These are phyloP conservation scores for Rutstroemia sp. DNA, from an alignment of 2,329 filamentous ascomycete genomes.

Conservation along the genomic window DNA sequence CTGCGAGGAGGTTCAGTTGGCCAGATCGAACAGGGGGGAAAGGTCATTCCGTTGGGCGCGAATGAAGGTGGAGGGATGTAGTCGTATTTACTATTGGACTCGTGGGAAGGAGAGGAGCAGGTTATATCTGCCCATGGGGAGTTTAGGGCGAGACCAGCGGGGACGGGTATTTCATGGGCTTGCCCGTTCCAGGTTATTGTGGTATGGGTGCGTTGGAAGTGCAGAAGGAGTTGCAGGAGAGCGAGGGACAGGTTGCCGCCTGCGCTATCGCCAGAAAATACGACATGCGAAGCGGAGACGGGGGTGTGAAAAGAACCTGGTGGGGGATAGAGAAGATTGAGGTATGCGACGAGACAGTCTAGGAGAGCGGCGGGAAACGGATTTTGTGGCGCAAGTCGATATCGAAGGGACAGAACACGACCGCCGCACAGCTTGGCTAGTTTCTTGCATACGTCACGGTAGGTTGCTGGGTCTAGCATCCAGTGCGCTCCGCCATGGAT, in stretches of 20 bases:
- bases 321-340: constrained; percentile 60
- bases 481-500: constrained; percentile 49
- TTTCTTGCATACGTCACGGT: constrained; percentile 50
- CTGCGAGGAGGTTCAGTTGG: neutral
- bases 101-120: neutral
- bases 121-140: constrained; percentile 69
- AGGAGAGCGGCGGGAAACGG: constrained; percentile 69
- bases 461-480: constrained; percentile 61
- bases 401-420: constrained; percentile 57
- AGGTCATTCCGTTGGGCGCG: constrained; percentile 22
- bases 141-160: constrained; percentile 54
- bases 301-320: constrained; percentile 58
- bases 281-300: constrained; percentile 57
- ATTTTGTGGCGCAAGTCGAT: constrained; percentile 66
- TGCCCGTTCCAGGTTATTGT: constrained; percentile 56
- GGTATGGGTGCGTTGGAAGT: constrained; percentile 48
- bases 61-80: neutral
- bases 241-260: constrained; percentile 64
- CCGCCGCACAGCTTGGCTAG: constrained; percentile 63
- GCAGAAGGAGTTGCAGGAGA: constrained; percentile 60
- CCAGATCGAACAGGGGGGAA: neutral
- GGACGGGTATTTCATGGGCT: constrained; percentile 49
- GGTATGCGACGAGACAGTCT: constrained; percentile 65
- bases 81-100: neutral
- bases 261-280: constrained; percentile 65